phyloP scores from a whole-genome alignment of 139 green algal species.

The Mesotaenium endlicherianum region DNA sequence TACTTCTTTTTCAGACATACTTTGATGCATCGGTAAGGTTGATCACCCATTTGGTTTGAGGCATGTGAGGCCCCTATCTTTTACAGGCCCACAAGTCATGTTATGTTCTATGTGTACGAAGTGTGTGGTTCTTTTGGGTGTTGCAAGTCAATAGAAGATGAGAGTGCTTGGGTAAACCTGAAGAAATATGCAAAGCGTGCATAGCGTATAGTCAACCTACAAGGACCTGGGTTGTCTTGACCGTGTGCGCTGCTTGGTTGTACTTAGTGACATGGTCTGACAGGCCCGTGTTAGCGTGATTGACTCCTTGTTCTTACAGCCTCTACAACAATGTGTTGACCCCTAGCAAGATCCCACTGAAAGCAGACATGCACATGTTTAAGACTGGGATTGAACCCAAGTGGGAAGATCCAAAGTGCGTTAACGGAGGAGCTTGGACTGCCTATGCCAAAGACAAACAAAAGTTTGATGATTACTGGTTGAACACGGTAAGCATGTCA shows the following conservation, averaged over 20 bases:
- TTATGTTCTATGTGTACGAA: no score
- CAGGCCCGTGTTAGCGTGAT: not conserved
- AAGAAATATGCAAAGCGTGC: not conserved
- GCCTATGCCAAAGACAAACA: no score
- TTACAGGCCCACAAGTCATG: no score
- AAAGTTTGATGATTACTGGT: no score
- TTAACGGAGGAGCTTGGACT: constrained; percentile 81
- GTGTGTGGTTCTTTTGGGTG: no score
- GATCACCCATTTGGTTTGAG: no score
- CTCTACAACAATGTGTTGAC: constrained; percentile 99
- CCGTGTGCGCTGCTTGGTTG: not conserved
- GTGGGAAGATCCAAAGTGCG: constrained; percentile 94
- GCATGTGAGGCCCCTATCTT: no score
- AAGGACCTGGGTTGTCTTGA: not conserved
- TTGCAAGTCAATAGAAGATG: not conserved
- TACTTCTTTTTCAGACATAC: no score
- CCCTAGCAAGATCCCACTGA: constrained; percentile 77
- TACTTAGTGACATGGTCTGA: not conserved
- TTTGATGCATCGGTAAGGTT: no score
- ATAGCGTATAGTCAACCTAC: not conserved
- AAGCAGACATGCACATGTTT: constrained; percentile 93
- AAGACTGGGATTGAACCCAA: constrained; percentile 96
- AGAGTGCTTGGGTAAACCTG: not conserved
- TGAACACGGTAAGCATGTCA: no score
- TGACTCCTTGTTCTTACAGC: constrained; percentile 58